phyloP scores from a whole-genome alignment of 306 rosid genomes.

The Leucaena leucocephala region DNA sequence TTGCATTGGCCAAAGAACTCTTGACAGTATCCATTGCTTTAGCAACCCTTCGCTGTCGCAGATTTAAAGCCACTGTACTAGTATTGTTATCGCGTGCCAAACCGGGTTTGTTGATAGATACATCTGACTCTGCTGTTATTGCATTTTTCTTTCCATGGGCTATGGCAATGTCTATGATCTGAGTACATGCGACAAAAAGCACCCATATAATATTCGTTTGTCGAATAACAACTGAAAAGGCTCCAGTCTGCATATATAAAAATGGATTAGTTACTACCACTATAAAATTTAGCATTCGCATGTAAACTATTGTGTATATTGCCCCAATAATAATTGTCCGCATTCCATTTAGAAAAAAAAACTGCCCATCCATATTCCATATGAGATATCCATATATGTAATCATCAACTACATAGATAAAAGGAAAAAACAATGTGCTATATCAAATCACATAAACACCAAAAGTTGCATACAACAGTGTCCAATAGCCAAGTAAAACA shows the following conservation, averaged over 20 bases:
- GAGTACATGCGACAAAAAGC: slow-evolving; percentile 79
- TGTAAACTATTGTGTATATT: neutral
- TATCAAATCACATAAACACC: neutral
- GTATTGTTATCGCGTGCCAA: slow-evolving; percentile 33
- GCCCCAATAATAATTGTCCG: neutral
- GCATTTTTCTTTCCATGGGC: slow-evolving; percentile 30
- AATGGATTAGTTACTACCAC: slow-evolving; percentile 20
- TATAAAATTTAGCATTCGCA: slow-evolving; percentile 13
- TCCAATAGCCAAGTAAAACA: slow-evolving; percentile 8
- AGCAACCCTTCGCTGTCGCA: slow-evolving; percentile 59
- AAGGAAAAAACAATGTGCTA: neutral
- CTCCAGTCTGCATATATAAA: slow-evolving; percentile 63
- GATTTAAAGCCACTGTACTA: slow-evolving; percentile 37
- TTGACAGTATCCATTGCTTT: slow-evolving; percentile 33
- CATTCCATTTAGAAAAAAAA: neutral
- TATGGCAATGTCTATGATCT: slow-evolving; percentile 58
- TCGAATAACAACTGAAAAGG: slow-evolving; percentile 56
- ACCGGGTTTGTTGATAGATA: slow-evolving; percentile 32
- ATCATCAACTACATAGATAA: neutral
- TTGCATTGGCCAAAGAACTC: slow-evolving; percentile 23
- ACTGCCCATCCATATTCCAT: neutral
- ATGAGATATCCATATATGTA: neutral
- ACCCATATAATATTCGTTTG: slow-evolving; percentile 57
- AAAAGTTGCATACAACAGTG: neutral
- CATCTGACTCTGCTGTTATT: slow-evolving; percentile 29